Evolutionary conservation across 164 flowering plant species (phyloP).

Genomic region (Magnolia changhungtana): DNA sequence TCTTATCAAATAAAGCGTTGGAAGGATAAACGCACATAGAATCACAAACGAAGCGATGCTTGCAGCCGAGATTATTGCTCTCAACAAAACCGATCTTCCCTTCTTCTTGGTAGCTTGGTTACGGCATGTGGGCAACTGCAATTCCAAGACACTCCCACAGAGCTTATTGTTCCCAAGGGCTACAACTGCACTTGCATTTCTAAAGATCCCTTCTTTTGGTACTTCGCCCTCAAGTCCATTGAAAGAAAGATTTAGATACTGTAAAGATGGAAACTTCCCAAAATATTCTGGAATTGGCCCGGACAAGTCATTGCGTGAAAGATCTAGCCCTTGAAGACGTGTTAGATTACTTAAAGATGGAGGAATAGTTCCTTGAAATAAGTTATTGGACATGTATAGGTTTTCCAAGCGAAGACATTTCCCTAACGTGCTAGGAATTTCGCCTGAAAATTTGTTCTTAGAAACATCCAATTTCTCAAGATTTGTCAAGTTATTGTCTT

Average conservation of each 20-base stretch:
- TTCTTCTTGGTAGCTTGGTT: neutral
- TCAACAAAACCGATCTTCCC: neutral
- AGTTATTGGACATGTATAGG: conserved; percentile 18
- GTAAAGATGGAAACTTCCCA: neutral
- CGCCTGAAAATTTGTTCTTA: conserved; percentile 26
- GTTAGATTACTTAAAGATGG: neutral
- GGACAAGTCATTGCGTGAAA: conserved; percentile 15
- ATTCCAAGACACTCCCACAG: conserved; percentile 22
- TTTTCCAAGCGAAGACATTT: conserved; percentile 16
- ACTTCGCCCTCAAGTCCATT: conserved; percentile 13
- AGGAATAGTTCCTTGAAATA: conserved; percentile 28
- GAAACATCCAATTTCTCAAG: conserved; percentile 20
- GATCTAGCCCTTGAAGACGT: conserved; percentile 12
- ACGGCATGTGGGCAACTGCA: conserved; percentile 20
- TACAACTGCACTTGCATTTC: conserved; percentile 7
- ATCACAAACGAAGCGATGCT: neutral
- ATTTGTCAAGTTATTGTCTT: conserved; percentile 22
- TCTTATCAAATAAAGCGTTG: neutral
- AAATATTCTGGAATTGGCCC: conserved; percentile 12
- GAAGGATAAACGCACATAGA: neutral
- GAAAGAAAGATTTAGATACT: conserved; percentile 12
- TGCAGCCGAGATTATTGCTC: neutral
- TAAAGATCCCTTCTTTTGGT: conserved; percentile 9
- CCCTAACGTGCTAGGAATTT: conserved; percentile 21
- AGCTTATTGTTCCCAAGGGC: conserved; percentile 16